phyloP scores from a whole-genome alignment of 768 basidiomycete species.

The Boletus edulis region DNA sequence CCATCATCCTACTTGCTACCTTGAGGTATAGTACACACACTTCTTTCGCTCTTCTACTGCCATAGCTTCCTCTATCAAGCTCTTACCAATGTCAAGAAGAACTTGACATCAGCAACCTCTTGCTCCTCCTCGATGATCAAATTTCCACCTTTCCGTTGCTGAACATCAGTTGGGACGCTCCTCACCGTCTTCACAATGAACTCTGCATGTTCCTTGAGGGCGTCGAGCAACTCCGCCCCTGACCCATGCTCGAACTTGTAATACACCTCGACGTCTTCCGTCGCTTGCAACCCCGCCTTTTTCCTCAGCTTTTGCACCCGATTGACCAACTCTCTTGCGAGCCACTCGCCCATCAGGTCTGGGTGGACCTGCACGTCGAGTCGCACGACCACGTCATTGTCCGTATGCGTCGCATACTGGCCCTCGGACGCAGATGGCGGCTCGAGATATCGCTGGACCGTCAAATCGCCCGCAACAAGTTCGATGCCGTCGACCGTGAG shows the following conservation, averaged over 20 bases:
- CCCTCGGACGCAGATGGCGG: conserved; percentile 57
- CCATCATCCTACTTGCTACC: neutral
- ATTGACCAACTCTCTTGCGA: conserved; percentile 87
- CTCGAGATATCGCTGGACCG: conserved; percentile 89
- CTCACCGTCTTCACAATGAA: conserved; percentile 74
- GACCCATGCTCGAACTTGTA: conserved; percentile 73
- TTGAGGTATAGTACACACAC: conserved; percentile 23
- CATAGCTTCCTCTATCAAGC: conserved; percentile 13
- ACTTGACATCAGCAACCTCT: conserved; percentile 78
- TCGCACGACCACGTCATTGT: conserved; percentile 92
- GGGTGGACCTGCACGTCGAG: conserved; percentile 87
- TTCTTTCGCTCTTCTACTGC: neutral
- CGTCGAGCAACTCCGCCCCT: conserved; percentile 60
- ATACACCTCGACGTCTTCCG: conserved; percentile 89
- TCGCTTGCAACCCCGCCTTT: conserved; percentile 92
- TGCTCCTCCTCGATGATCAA: conserved; percentile 84
- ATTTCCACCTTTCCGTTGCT: conserved; percentile 46
- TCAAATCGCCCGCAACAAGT: conserved; percentile 86
- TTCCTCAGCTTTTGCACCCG: conserved; percentile 95
- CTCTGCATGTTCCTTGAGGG: conserved; percentile 64
- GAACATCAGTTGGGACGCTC: conserved; percentile 60
- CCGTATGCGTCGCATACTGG: conserved; percentile 80
- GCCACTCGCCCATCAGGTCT: conserved; percentile 84
- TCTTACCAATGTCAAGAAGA: conserved; percentile 63
- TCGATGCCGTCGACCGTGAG: conserved; percentile 87